phyloP scores from a whole-genome alignment of 805 yeast genomes.

The Scheffersomyces spartinae region DNA sequence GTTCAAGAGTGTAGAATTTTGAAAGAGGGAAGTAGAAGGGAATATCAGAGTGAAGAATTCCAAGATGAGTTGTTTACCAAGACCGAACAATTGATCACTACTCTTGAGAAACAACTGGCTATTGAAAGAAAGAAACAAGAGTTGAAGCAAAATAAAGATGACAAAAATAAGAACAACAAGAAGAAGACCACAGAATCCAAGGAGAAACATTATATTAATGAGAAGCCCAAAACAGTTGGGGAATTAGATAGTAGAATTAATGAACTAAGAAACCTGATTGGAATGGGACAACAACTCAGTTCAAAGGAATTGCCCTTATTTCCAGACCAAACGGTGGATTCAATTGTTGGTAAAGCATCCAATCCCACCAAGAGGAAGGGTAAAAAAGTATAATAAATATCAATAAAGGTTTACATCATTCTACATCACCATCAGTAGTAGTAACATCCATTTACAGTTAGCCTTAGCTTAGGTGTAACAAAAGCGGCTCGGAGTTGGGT shows the following conservation, averaged over 20 bases:
- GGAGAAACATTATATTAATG: slow-evolving; percentile 14
- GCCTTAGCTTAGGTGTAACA: too few species aligned
- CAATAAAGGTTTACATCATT: too few species aligned
- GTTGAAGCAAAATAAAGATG: slow-evolving; percentile 8
- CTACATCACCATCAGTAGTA: too few species aligned
- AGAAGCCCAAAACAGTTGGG: slow-evolving; percentile 22
- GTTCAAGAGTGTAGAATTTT: slow-evolving; percentile 61
- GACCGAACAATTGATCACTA: slow-evolving; percentile 46
- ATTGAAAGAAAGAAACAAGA: slow-evolving; percentile 40
- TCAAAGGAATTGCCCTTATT: slow-evolving; percentile 12
- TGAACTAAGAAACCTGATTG: slow-evolving; percentile 13
- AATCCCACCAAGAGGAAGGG: slow-evolving; percentile 2
- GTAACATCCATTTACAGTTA: too few species aligned
- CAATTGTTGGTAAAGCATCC: too few species aligned
- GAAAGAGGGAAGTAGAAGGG: slow-evolving; percentile 43
- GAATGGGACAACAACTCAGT: slow-evolving; percentile 6
- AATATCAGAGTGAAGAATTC: slow-evolving; percentile 48
- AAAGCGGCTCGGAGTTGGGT: too few species aligned
- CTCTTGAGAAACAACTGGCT: slow-evolving; percentile 63
- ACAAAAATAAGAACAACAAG: too few species aligned
- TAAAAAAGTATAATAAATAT: too few species aligned
- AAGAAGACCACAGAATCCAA: slow-evolving; percentile 7
- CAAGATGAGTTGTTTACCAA: slow-evolving; percentile 50
- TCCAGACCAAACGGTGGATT: slow-evolving; percentile 11
- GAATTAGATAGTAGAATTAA: slow-evolving; percentile 25